Percentiles rank a stretch among this genome's conserved stretches.
Evolutionary conservation across 768 basidiomycete species (phyloP).

Genomic region (Russula olivacea): DNA sequence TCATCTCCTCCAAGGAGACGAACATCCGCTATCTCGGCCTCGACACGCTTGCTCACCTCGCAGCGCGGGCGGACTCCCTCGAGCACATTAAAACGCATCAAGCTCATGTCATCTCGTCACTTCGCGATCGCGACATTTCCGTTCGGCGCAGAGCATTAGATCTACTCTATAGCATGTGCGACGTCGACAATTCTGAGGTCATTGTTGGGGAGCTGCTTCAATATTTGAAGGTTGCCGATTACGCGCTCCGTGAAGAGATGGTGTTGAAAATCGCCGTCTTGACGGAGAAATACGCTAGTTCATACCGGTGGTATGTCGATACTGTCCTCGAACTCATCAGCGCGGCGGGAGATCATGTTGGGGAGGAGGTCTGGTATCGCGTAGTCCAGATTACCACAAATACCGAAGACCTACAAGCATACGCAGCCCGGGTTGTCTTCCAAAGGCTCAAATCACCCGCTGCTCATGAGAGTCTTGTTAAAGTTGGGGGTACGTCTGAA

Average conservation of each 20-base stretch:
- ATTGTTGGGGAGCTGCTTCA: constrained; percentile 93
- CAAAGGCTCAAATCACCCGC: constrained; percentile 82
- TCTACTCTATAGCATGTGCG: constrained; percentile 98
- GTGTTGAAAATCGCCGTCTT: constrained; percentile 97
- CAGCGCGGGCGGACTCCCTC: constrained; percentile 86
- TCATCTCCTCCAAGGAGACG: constrained; percentile 97
- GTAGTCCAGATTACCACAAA: constrained; percentile 98
- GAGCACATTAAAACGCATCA: constrained; percentile 94
- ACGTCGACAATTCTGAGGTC: constrained; percentile 90
- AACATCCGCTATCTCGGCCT: constrained; percentile 96
- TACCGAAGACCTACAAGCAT: constrained; percentile 94
- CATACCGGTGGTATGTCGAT: constrained; percentile 99
- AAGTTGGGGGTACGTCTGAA: constrained; percentile 75
- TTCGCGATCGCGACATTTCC: constrained; percentile 96
- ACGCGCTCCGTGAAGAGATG: constrained; percentile 96
- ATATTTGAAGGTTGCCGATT: constrained; percentile 95
- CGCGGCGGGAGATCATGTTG: constrained; percentile 96
- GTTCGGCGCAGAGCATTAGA: constrained; percentile 92
- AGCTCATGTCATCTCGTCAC: constrained; percentile 86
- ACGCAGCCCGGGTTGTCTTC: constrained; percentile 89
- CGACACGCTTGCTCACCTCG: constrained; percentile 97
- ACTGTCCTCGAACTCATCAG: constrained; percentile 94
- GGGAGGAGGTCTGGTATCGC: constrained; percentile 99
- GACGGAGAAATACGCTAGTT: constrained; percentile 97
- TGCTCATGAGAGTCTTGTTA: constrained; percentile 90